Evolutionary conservation across 2,329 filamentous ascomycete genomes (phyloP).

Genomic region (Paracoccidioides lutzii): DNA sequence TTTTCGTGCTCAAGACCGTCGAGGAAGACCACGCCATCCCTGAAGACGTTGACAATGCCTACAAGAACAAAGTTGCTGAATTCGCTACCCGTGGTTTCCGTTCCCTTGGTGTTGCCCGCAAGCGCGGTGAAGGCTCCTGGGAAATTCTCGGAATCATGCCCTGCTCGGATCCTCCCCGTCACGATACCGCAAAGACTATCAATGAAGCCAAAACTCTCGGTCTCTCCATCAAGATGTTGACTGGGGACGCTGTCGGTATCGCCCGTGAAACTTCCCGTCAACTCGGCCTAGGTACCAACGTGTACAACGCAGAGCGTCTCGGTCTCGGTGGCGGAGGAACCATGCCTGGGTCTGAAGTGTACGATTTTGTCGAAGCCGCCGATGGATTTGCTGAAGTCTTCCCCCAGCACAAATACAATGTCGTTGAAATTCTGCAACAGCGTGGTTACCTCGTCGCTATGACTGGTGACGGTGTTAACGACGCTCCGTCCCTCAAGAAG

Average conservation of each 20-base stretch:
- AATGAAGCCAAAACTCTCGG: constrained; percentile 78
- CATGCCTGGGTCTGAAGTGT: constrained; percentile 87
- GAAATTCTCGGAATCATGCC: constrained; percentile 93
- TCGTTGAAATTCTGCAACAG: constrained; percentile 86
- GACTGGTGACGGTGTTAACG: constrained; percentile 94
- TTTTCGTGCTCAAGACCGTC: constrained; percentile 77
- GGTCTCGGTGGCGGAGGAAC: constrained; percentile 81
- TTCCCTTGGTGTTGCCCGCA: constrained; percentile 84
- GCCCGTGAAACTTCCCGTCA: constrained; percentile 83
- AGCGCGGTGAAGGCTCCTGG: constrained; percentile 69
- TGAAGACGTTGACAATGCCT: constrained; percentile 63
- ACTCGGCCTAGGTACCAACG: constrained; percentile 81
- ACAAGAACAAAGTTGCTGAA: constrained; percentile 86
- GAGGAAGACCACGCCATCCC: constrained; percentile 72
- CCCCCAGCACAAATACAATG: constrained; percentile 90
- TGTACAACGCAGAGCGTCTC: constrained; percentile 86
- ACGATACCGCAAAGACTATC: constrained; percentile 83
- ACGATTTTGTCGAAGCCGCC: constrained; percentile 89
- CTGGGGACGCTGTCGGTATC: constrained; percentile 86
- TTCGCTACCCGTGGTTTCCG: constrained; percentile 89
- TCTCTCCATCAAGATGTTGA: constrained; percentile 91
- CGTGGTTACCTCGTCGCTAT: constrained; percentile 89
- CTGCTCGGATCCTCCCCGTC: constrained; percentile 79
- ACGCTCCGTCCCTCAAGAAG: constrained; percentile 84
- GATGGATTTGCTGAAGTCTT: constrained; percentile 93